Percentiles rank a stretch among this genome's conserved stretches.
These are phyloP conservation scores for Tetragonia tetragonoides DNA, from an alignment of 148 eudicot genomes.

Conservation along the genomic window DNA sequence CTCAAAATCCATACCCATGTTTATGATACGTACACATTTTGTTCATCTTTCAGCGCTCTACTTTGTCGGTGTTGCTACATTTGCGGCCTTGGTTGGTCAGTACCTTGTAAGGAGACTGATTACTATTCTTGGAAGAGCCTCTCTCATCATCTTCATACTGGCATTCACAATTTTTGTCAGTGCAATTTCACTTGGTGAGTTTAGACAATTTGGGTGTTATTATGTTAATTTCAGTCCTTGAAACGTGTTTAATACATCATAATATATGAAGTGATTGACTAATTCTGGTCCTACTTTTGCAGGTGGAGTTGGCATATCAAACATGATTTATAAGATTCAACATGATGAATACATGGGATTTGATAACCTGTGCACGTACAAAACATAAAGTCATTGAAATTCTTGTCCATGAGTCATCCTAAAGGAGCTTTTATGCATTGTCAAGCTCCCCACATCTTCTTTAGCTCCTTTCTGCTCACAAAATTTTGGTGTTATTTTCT, in stretches of 20 bases:
- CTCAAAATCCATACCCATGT: no score
- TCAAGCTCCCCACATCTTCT: constrained; percentile 1
- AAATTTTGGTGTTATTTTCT: constrained; percentile 8
- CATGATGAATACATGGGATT: constrained; percentile 52
- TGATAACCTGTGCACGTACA: constrained; percentile 36
- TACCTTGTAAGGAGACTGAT: constrained; percentile 53
- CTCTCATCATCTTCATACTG: constrained; percentile 63
- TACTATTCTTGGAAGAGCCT: constrained; percentile 53
- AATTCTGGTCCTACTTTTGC: neutral
- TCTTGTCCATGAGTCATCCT: neutral
- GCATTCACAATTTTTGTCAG: constrained; percentile 59
- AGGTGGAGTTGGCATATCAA: constrained; percentile 47
- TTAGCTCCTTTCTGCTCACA: neutral
- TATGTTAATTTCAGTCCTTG: neutral
- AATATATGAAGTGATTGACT: neutral
- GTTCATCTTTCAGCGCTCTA: constrained; percentile 43
- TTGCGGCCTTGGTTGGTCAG: constrained; percentile 63
- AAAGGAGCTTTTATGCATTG: neutral
- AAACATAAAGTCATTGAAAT: constrained; percentile 14
- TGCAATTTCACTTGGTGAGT: constrained; percentile 61
- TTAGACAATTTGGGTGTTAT: neutral
- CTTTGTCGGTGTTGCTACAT: constrained; percentile 51
- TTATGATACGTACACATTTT: neutral
- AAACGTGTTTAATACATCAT: neutral
- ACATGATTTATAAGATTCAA: constrained; percentile 35